Evolutionary conservation across 116 monocot species (phyloP).

Genomic region (Cymodocea nodosa): DNA sequence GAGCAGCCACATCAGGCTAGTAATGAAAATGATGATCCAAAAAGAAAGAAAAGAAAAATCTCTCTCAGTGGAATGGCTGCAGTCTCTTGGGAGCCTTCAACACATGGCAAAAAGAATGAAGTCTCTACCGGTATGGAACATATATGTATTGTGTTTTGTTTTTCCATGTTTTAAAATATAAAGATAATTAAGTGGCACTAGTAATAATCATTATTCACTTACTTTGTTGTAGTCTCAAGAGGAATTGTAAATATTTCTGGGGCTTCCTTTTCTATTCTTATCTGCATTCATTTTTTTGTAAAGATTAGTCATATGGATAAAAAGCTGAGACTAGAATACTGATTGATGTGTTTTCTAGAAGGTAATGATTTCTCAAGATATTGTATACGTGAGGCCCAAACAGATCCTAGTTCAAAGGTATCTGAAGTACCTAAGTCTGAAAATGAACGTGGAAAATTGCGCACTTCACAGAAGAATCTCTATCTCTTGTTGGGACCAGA

Average conservation of each 20-base stretch:
- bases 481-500: conserved; percentile 46
- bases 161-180: no score
- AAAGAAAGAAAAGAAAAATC: conserved; percentile 35
- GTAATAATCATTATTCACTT: no score
- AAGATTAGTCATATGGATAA: no score
- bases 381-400: not conserved
- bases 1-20: conserved; percentile 9
- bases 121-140: not conserved
- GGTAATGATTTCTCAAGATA: no score
- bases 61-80: conserved; percentile 3
- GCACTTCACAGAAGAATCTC: conserved; percentile 31
- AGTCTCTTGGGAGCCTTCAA: conserved; percentile 4
- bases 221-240: no score
- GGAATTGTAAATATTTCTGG: no score
- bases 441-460: conserved; percentile 17
- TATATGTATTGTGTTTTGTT: no score
- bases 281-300: no score
- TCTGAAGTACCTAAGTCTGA: conserved; percentile 3
- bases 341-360: no score
- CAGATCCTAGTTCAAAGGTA: conserved; percentile 10
- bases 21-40: conserved; percentile 32
- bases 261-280: no score
- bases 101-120: conserved; percentile 7
- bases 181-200: no score
- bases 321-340: no score